Base-by-base conservation (phyloP, 225 moss, liverwort and hornwort species). In the Physcomitrium patens region DNA sequence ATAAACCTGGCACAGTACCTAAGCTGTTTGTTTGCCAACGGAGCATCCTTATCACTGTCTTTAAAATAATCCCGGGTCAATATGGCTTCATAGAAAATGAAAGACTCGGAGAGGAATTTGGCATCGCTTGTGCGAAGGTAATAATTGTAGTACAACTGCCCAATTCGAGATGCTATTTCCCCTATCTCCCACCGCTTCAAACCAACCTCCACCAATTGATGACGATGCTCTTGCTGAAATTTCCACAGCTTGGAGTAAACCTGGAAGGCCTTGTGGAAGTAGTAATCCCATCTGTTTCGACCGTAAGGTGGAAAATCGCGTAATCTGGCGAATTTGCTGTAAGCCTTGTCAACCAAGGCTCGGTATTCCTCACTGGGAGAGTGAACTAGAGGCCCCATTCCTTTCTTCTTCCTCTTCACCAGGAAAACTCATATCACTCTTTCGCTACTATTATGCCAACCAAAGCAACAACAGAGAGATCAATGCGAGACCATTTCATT, bases 131-230 rank as follows among this genome's bases (percentile, higher is more conserved):
- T 96, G 43, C 96, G 92, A 49, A 92, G 84, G 69, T 96, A 96
- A 59, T 96, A 96, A 77, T 94, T 94, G 85, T 96, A 94, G 71
- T 96, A 96, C 42, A 96, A 78, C 85, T 96, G 96, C 22, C 96
- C 94, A 74, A 96, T 96, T 63, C 96, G 87, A 31, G 94, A 96
- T 22, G 96, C 96, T 63, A 96, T 96, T 85, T 96, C 94, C 52
- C 96, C 96, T 51, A 96, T 94, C 78, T 96, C 96, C 96, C 96
- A 96, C n/a, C 96, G 92, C 77, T 94, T 92, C 50, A 96, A 77
- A 19, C 94, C 94, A 52, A 89, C 89, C 60, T 94, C 92, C 70
- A 94, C 84, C 70, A 96, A 73, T 74, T 91, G 91, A 15, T 91
- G 92, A 52, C 96, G 94, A 81, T 96, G 89, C 84, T 96, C 96